Percentiles rank a stretch among this genome's conserved stretches.
These are phyloP conservation scores for Mucor ambiguus DNA, from an alignment of 371 early-diverging fungal species.

Conservation along the genomic window DNA sequence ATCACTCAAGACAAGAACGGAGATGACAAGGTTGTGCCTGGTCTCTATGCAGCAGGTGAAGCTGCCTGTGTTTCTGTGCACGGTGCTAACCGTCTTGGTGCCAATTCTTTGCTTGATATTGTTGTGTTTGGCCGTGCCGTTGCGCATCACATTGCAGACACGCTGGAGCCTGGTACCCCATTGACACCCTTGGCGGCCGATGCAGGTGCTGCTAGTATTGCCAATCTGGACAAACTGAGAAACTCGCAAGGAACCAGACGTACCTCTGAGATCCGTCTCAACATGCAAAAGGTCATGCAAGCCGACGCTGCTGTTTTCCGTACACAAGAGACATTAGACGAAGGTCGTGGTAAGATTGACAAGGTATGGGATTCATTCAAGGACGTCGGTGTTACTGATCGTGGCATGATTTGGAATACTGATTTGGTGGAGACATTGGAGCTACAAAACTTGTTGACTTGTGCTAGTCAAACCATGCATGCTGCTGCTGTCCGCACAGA, in stretches of 20 bases:
- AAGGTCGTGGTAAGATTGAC: constrained; percentile 79
- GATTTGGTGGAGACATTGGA: constrained; percentile 96
- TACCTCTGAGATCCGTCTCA: constrained; percentile 89
- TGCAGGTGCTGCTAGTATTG: constrained; percentile 86
- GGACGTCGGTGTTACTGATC: constrained; percentile 89
- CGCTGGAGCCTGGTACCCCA: constrained; percentile 83
- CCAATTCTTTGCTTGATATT: constrained; percentile 94
- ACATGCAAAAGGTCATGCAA: constrained; percentile 99
- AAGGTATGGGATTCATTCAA: constrained; percentile 78
- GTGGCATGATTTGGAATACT: constrained; percentile 97
- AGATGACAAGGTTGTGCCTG: constrained; percentile 83
- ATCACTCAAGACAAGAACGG: constrained; percentile 74
- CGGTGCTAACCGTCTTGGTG: constrained; percentile 97
- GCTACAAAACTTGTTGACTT: constrained; percentile 95
- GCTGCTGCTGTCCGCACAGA: constrained; percentile 95
- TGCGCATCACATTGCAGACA: constrained; percentile 93
- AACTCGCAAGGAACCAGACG: constrained; percentile 77
- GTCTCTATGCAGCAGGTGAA: constrained; percentile 96
- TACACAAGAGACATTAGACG: constrained; percentile 89
- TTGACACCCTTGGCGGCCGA: constrained; percentile 81
- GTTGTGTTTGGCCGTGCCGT: constrained; percentile 97
- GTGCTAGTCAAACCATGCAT: constrained; percentile 96
- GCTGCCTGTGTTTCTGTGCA: constrained; percentile 95
- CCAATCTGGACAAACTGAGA: constrained; percentile 92
- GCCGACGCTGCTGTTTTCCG: constrained; percentile 97